A percentile compares a stretch with the other conserved stretches of the same genome.
phyloP scores from a whole-genome alignment of 2,329 filamentous ascomycete species.

The Aspergillus hortae region DNA sequence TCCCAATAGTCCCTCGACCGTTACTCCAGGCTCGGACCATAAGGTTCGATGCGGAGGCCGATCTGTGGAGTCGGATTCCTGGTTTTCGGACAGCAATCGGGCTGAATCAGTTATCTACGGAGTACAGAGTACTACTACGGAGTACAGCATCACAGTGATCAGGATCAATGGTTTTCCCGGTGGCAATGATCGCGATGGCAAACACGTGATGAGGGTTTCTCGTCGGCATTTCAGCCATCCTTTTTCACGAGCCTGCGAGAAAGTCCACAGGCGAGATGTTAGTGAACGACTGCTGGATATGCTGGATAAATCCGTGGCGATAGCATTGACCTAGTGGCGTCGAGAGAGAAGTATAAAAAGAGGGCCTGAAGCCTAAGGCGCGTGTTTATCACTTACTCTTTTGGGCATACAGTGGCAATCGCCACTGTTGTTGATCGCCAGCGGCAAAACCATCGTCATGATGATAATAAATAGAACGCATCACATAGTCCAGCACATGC shows the following conservation, averaged over 20 bases:
- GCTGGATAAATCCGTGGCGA: background rate
- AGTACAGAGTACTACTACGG: too few species aligned
- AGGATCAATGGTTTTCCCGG: background rate
- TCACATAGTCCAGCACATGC: conserved; percentile 13
- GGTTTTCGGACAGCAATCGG: background rate
- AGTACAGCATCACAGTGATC: background rate
- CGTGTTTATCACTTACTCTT: background rate
- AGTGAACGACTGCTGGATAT: background rate
- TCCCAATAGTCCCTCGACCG: background rate
- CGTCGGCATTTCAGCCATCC: too few species aligned
- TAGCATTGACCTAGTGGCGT: background rate
- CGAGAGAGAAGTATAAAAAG: conserved; percentile 2
- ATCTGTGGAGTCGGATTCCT: background rate
- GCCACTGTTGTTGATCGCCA: background rate
- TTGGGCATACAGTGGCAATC: background rate
- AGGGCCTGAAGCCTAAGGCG: background rate
- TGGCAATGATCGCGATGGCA: background rate
- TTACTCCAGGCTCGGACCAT: background rate
- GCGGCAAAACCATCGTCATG: background rate
- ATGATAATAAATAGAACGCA: background rate
- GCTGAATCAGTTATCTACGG: background rate
- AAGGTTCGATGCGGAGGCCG: background rate
- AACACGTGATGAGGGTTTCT: background rate
- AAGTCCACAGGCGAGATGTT: background rate
- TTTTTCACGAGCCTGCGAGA: background rate